Percentiles rank a stretch among this genome's conserved stretches.
phyloP scores from a whole-genome alignment of 2,329 filamentous ascomycete species.

The Penicillium sp. region DNA sequence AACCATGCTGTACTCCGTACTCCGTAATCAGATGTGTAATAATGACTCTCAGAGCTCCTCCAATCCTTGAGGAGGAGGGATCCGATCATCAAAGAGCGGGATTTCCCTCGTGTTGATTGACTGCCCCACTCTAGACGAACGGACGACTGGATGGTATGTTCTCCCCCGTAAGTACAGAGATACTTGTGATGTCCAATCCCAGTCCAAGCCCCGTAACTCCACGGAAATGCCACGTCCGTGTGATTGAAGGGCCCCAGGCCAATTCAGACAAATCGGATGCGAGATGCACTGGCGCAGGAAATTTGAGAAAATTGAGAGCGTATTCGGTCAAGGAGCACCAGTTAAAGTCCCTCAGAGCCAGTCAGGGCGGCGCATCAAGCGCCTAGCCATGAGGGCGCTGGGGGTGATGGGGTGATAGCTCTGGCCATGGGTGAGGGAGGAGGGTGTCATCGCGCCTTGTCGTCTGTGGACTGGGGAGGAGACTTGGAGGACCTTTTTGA shows the following conservation, averaged over 20 bases:
- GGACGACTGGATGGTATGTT: not conserved
- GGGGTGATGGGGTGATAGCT: constrained; percentile 2
- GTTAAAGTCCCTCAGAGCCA: constrained; percentile 2
- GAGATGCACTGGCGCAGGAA: not conserved
- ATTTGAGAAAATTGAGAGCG: not conserved
- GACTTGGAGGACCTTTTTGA: not conserved
- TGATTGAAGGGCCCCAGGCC: constrained; percentile 1
- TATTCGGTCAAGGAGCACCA: not conserved
- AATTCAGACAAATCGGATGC: constrained; percentile 1
- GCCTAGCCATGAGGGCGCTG: constrained; percentile 1
- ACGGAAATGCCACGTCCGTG: not conserved
- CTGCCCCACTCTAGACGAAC: not conserved
- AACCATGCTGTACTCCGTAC: not conserved
- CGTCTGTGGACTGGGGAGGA: too few relatives aligned
- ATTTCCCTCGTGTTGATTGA: constrained; percentile 8
- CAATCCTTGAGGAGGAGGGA: not conserved
- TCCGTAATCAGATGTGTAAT: not conserved
- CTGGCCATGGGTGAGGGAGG: not conserved
- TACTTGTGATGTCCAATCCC: not conserved
- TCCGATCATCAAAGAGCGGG: not conserved
- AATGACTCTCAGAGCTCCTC: constrained; percentile 4
- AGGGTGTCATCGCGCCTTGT: not conserved
- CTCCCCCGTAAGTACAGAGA: constrained; percentile 2
- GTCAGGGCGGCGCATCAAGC: not conserved
- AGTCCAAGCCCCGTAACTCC: not conserved